Base-by-base conservation (phyloP, 2,329 filamentous ascomycete species). In the Chaetomium sp. region DNA sequence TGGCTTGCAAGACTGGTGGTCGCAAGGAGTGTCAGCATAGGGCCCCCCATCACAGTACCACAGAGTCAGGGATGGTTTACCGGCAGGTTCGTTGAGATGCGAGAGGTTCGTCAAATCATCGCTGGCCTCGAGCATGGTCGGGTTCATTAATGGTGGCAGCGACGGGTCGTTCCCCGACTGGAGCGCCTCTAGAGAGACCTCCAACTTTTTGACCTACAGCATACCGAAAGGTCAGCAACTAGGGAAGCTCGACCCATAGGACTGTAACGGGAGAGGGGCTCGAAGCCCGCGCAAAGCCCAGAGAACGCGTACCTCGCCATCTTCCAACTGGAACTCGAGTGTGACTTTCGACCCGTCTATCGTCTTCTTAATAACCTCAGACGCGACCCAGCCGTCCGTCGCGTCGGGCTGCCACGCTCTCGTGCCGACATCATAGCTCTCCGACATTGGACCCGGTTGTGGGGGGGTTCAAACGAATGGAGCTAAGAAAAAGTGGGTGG, bases 381-480 rank as follows among this genome's bases (percentile, higher is more conserved):
- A 96, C 70, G 91, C 88, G 72, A 99, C 85, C 92, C 94, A 99
- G 76, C 94, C 94, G 75, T 99, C 92, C 59, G 89, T 89, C 71
- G 84, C 78, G 78, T 99, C 94, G 67, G 94, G 91, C 82, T 97
- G 94, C 94, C 94, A 99, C 71, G 91, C 94, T 82, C 90, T 86
- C 68, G 92, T 97, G 70, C 92, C 94, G 70, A 96, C 84, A 80
- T 97, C 91, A 77, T 95, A 97, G 71, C 84, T 89, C 75, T 95
- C 88, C 78, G 90, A 89, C 91, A 96, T 95, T 74, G 70, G 72
- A 54, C 58, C 55, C 56, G 59, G 45, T 59, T 43, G 53, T 41
- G 49, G 49, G 46, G 36, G 40, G 6, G 40, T 11, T 42, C 5
- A 14, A 42, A 43, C 19, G 19, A 27, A 49, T 54, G 47, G 57